Base-by-base conservation (phyloP, 1,139 yeast genomes). In the Sugiyamaella paludigena region DNA sequence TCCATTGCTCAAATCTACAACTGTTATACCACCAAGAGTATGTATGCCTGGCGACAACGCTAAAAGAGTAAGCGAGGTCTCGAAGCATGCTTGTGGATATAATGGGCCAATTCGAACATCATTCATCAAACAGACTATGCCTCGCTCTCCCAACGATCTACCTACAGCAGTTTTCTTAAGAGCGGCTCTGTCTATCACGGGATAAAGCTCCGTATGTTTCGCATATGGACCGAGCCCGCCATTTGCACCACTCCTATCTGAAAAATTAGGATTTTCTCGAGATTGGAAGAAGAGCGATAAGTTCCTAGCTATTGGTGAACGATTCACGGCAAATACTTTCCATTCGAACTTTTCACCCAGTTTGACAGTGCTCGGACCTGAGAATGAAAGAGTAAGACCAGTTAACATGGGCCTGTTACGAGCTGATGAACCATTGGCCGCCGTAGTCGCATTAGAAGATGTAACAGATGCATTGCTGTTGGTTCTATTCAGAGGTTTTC, bases 271-370 rank as follows among this genome's bases (percentile, higher is more conserved):
- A n/a, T 40, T 40, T 40, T 48, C 67, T 19, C 53, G 45, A 1
- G 65, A 61, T 37, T 62, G 66, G 30, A 68, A 62, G 53, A 50
- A 83, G 57, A 58, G 77, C 70, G 65, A 81, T 66, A 56, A 73
- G 66, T 52, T 74, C 66, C 53, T 67, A 58, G 28, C 41, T 1
- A 63, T 52, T 13, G 58, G 57, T 3, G 83, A 72, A 51, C 75
- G 75, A 67, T 86, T 87, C 48, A 84, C 76, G 1, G 86, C 83
- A 60, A 83, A 87, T 4, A 86, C 73, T 48, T 75, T 77, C 87
- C 92, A 82, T 47, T 72, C 75, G 56, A 79, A 78, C 4, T 75
- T 72, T 47, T 80, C 77, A 1, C 94, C 94, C 11, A 83, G 66
- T 54, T 74, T 72, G 6, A 84, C 80, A 37, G 76, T 71, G 12